Conservation (phyloP, 1,284 basidiomycete species). For the Thelephora terrestris region DNA sequence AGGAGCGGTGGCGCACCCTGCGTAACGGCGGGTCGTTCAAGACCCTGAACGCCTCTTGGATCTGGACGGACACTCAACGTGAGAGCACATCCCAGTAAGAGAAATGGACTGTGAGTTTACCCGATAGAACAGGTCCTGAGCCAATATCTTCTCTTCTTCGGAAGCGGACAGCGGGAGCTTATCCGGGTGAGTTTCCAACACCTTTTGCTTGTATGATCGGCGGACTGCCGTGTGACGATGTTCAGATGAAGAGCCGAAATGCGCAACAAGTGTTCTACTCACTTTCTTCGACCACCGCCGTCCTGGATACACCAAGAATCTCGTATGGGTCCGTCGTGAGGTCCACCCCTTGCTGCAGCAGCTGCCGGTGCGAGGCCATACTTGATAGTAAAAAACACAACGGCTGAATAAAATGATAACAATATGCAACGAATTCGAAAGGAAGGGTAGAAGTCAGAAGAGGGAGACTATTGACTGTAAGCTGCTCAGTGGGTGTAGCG, state of each 20-base stretch:
- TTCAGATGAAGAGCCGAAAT: slow-evolving; percentile 1
- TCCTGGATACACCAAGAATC: neutral
- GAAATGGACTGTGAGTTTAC: slow-evolving; percentile 11
- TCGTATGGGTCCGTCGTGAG: neutral
- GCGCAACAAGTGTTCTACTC: neutral
- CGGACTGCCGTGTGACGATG: slow-evolving; percentile 31
- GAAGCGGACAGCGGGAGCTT: slow-evolving; percentile 23
- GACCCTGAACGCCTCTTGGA: slow-evolving; percentile 45
- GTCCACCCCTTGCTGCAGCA: too few relatives aligned
- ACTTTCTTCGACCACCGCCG: neutral
- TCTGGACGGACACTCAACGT: slow-evolving; percentile 23
- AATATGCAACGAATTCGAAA: too few relatives aligned
- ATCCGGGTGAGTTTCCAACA: slow-evolving; percentile 47
- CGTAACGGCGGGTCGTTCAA: slow-evolving; percentile 47
- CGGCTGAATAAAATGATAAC: too few relatives aligned
- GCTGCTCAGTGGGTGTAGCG: too few relatives aligned
- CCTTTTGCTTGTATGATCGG: slow-evolving; percentile 51
- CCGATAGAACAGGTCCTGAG: slow-evolving; percentile 23
- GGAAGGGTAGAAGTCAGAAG: too few relatives aligned
- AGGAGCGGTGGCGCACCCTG: slow-evolving; percentile 30
- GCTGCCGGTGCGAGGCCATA: too few relatives aligned
- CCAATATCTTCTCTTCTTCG: slow-evolving; percentile 19
- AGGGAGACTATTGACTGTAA: too few relatives aligned
- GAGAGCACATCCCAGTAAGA: neutral
- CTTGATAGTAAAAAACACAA: too few relatives aligned